These are phyloP conservation scores for Mortierella hygrophila DNA, from an alignment of 192 early-diverging fungal genomes.

Conservation along the genomic window DNA sequence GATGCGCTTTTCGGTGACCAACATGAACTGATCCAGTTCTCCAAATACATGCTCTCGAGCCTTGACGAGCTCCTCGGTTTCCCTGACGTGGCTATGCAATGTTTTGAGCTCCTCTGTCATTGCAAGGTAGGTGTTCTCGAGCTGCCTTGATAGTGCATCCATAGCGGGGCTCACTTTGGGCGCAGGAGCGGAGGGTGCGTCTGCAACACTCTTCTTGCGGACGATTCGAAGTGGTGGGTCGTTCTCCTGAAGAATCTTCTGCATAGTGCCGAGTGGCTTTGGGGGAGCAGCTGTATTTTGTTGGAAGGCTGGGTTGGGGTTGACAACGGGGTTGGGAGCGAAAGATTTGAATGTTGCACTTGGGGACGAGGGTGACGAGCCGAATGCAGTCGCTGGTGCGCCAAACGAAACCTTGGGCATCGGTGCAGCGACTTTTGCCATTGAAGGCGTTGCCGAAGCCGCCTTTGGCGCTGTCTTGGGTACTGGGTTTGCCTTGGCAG, in stretches of 20 bases:
- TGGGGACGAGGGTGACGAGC: neutral
- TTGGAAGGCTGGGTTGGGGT: constrained; percentile 15
- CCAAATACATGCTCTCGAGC: constrained; percentile 47
- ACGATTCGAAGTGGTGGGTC: constrained; percentile 20
- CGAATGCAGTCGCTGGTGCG: neutral
- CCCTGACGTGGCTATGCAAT: constrained; percentile 31
- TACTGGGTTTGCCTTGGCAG: neutral
- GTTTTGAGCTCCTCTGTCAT: constrained; percentile 53
- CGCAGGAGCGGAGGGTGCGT: constrained; percentile 21
- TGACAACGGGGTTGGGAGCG: constrained; percentile 23
- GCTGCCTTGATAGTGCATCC: constrained; percentile 46
- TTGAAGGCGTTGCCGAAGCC: neutral
- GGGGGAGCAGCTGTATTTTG: constrained; percentile 3
- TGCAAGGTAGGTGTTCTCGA: constrained; percentile 44
- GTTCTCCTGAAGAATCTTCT: constrained; percentile 36
- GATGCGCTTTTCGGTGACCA: constrained; percentile 37
- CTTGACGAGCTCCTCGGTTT: constrained; percentile 45
- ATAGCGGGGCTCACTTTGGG: constrained; percentile 42
- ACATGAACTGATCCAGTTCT: constrained; percentile 43
- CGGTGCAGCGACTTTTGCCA: neutral
- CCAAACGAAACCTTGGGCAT: constrained; percentile 12
- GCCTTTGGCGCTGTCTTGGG: neutral
- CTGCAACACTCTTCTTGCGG: constrained; percentile 19
- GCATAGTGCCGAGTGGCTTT: constrained; percentile 18
- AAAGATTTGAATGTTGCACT: constrained; percentile 3